Percentiles rank a stretch among this genome's conserved stretches.
phyloP scores from a whole-genome alignment of 2,329 filamentous ascomycete species.

The Parasarocladium wereldwijsianum region DNA sequence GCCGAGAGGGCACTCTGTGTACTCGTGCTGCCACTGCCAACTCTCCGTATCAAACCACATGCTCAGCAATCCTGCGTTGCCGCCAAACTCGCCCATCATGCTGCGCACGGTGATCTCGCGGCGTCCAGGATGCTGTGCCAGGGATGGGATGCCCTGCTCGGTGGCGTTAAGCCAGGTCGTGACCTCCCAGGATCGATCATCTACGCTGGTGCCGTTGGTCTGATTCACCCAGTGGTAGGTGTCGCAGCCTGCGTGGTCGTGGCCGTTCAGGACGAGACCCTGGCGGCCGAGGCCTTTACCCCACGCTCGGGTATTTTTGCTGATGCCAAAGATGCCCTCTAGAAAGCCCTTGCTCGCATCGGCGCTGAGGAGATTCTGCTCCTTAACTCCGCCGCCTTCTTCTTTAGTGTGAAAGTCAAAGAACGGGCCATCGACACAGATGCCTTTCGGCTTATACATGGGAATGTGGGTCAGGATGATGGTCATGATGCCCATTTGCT shows the following conservation, averaged over 20 bases:
- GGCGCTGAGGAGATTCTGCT: conserved; percentile 79
- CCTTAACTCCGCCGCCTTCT: conserved; percentile 59
- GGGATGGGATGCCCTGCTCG: conserved; percentile 22
- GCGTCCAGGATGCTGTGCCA: conserved; percentile 42
- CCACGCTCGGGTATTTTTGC: conserved; percentile 40
- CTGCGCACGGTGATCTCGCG: conserved; percentile 87
- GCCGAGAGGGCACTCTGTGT: conserved; percentile 63
- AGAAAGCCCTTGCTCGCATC: conserved; percentile 62
- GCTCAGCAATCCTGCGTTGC: conserved; percentile 77
- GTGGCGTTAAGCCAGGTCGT: conserved; percentile 31
- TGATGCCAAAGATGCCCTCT: conserved; percentile 72
- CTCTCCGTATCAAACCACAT: conserved; percentile 68
- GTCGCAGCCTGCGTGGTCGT: conserved; percentile 92
- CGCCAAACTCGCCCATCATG: conserved; percentile 97
- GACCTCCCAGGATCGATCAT: conserved; percentile 34
- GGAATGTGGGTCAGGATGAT: conserved; percentile 87
- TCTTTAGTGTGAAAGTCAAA: conserved; percentile 60
- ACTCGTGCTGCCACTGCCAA: conserved; percentile 73
- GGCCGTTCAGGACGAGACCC: conserved; percentile 77
- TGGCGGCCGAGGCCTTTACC: conserved; percentile 50
- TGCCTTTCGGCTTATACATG: conserved; percentile 64
- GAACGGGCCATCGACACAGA: conserved; percentile 73
- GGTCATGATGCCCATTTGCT: conserved; percentile 54
- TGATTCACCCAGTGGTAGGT: conserved; percentile 70
- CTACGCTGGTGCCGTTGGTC: conserved; percentile 23